Conservation (phyloP, 352 stramenopile genomes). For the Phytophthora cryptogea region DNA sequence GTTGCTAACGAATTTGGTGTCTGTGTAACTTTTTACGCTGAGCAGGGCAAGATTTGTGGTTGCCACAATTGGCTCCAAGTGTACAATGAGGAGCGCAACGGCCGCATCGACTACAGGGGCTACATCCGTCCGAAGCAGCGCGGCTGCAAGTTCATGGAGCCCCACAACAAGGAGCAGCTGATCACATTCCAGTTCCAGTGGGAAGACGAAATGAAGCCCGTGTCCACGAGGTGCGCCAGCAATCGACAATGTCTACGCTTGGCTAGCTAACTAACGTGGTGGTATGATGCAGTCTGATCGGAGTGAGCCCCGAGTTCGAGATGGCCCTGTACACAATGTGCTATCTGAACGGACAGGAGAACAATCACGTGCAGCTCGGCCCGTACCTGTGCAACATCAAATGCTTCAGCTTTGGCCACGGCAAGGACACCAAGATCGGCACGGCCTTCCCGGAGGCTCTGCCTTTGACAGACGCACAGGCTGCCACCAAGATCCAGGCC, state of each 20-base stretch:
- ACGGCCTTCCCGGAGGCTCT: conserved; percentile 80
- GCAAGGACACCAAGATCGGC: conserved; percentile 78
- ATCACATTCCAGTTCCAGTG: conserved; percentile 95
- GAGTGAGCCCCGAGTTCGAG: conserved; percentile 96
- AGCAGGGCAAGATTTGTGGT: conserved; percentile 85
- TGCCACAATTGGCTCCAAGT: conserved; percentile 98
- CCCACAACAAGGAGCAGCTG: conserved; percentile 90
- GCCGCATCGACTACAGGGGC: conserved; percentile 93
- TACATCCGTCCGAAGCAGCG: conserved; percentile 92
- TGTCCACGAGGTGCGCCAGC: conserved; percentile 81
- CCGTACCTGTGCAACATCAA: conserved; percentile 91
- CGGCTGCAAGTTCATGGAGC: conserved; percentile 66
- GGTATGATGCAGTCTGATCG: conserved; percentile 80
- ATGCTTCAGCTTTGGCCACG: conserved; percentile 84
- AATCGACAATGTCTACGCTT: neutral
- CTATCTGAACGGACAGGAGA: conserved; percentile 91
- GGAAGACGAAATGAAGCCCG: conserved; percentile 88
- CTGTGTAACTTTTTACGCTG: neutral
- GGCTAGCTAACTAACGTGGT: neutral
- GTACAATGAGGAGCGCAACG: conserved; percentile 94
- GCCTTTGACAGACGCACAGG: conserved; percentile 71
- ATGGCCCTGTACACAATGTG: conserved; percentile 96
- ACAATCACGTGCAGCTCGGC: conserved; percentile 86
- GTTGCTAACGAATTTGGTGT: conserved; percentile 3
- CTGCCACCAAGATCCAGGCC: conserved; percentile 78